Conservation (phyloP, 2,329 filamentous ascomycete species). For the Neonectria sp. region DNA sequence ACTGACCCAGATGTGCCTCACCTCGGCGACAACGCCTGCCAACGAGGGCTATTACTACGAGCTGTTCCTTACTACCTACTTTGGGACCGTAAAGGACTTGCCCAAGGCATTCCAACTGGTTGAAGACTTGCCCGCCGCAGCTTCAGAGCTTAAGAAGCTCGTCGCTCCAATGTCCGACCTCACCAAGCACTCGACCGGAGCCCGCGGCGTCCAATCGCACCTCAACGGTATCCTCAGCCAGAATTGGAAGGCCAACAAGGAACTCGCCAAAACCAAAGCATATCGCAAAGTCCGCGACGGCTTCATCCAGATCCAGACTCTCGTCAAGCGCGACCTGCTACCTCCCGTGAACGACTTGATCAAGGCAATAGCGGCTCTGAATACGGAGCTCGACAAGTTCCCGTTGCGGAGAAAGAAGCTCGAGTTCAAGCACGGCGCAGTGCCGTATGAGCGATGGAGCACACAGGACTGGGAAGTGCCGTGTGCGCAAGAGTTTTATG, state of each 20-base stretch:
- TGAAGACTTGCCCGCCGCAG: constrained; percentile 13
- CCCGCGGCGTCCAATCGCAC: not conserved
- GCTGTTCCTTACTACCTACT: constrained; percentile 5
- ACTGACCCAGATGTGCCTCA: constrained; percentile 3
- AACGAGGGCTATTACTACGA: constrained; percentile 19
- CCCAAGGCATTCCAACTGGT: constrained; percentile 18
- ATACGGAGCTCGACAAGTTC: constrained; percentile 12
- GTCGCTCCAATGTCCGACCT: constrained; percentile 8
- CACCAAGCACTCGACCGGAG: constrained; percentile 13
- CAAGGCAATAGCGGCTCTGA: constrained; percentile 8
- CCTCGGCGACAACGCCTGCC: constrained; percentile 4
- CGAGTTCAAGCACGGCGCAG: constrained; percentile 1
- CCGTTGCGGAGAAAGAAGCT: constrained; percentile 9
- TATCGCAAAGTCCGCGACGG: constrained; percentile 24
- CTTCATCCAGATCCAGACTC: constrained; percentile 21
- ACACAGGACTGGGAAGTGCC: not conserved
- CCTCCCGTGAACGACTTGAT: constrained; percentile 1
- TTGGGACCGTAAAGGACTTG: constrained; percentile 14
- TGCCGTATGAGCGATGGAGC: constrained; percentile 7
- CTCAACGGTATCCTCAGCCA: constrained; percentile 13
- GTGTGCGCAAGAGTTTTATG: not conserved
- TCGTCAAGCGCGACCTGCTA: constrained; percentile 11
- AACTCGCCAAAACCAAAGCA: constrained; percentile 20
- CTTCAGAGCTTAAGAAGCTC: constrained; percentile 20
- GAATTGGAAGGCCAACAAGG: constrained; percentile 27